Base-by-base conservation (phyloP, 2,329 filamentous ascomycete species). In the Didymella sp. region DNA sequence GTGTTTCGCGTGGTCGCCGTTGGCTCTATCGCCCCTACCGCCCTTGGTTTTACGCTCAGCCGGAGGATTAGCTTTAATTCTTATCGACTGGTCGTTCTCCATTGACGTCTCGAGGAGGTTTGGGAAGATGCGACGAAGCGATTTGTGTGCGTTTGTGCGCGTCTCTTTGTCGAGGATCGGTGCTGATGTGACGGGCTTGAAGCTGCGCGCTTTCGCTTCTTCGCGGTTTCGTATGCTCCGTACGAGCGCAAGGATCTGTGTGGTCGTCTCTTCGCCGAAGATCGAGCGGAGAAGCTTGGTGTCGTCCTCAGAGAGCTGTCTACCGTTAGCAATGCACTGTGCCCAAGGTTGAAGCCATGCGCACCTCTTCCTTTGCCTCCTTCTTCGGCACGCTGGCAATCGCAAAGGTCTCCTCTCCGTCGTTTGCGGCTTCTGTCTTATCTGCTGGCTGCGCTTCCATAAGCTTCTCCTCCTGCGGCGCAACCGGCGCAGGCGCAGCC, bases 61-160 rank as follows among this genome's bases (percentile, higher is more conserved):
- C 8, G 74, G 73, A 11, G 72, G 74, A 24, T 72, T 78, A 27
- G 83, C 78, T 28, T 82, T 82, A 61, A 90, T 82, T n/a, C 80
- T 77, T 51, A 90, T 85, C 6, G 81, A 82, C 24, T 90, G 90
- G 43, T 90, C 85, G 56, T 88, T 86, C 59, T 89, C 85, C 42
- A 92, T 96, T 17, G 81, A 81, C 1, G 91, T 96, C 56, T 96
- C 91, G 47, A 96, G 82, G 53, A 86, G 84, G 2, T 87, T 89
- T n/a, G 81, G 80, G 75, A 96, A 96, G 59, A 96, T 88, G 37
- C 88, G 88, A 24, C 93, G 90, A 42, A 96, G 80, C 8, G 81
- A 79, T 62, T 85, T 79, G 71, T 91, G 89, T 7, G 89, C 83
- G 60, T 84, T 79, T 33, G 86, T 87, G 7, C 88, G 85, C 52